Evolutionary conservation across 306 rosid genomes (phyloP), one percentile per base, ranked within the genome.

Genomic region (Trifolium fragiferum): DNA sequence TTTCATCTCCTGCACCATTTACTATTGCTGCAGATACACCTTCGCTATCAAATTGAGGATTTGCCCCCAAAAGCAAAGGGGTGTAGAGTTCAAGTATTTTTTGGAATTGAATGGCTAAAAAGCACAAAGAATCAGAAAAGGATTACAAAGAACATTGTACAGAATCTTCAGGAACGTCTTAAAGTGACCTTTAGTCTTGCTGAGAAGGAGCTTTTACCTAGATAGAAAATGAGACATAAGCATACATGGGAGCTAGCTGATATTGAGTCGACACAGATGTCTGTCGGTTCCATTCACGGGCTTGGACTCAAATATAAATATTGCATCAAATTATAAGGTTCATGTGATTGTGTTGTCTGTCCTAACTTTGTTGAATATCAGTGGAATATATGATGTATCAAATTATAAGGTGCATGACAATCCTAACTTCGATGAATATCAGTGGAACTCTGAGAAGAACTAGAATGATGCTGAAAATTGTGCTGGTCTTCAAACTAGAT

Each of bases 81-180:
- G 61, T 95, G 99, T 65, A 86, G 61, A 57, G 83, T 95, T 66
- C 82, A 68, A 80, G 97, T 92, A 16, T 75, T 38, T 14, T 90
- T 90, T 77, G 99, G 98, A 76, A 71, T 95, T 49, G 97, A 89
- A 55, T 95, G 99, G 99, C 91, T 88, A 70, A 95, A 95, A 86
- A 87, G 87, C 86, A 80, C 98, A 18, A 89, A 74, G 89, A 84
- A 86, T 75, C 95, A 87, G 85, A 95, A 90, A 86, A 92, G 91
- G 82, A 86, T 90, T 66, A 86, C 98, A 16, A 92, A 92, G 82
- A 92, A 92, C 66, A 88, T 95, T 78, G 78, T 74, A 10, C 73
- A 90, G 81, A 86, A 89, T 73, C 81, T 84, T 16, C 85, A 66
- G 30, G 88, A 78, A 71, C 88, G 81, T 65, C 18, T 84, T 21